phyloP scores from a whole-genome alignment of 306 rosid species.

The Rosa rugosa region DNA sequence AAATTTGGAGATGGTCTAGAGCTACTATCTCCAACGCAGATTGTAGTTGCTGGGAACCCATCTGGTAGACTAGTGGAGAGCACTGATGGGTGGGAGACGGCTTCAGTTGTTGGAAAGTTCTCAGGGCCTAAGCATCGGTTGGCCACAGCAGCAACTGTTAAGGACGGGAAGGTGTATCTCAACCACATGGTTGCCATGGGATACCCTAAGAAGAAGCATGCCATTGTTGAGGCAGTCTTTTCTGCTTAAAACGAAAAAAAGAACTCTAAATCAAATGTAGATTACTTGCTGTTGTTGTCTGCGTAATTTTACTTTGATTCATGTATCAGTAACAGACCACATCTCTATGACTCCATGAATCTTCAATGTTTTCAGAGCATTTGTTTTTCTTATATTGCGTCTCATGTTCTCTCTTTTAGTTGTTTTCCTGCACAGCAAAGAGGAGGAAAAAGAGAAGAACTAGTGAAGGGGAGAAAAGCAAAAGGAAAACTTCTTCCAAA shows the following conservation, averaged over 20 bases:
- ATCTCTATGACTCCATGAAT: not conserved
- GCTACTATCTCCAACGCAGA: conserved; percentile 63
- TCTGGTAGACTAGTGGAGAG: conserved; percentile 84
- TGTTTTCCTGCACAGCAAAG: not conserved
- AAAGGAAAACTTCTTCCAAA: no score
- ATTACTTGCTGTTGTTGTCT: not conserved
- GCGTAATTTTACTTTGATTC: not conserved
- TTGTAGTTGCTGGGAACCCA: conserved; percentile 79
- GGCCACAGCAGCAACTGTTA: conserved; percentile 80
- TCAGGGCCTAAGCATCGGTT: conserved; percentile 71
- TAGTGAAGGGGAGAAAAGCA: no score
- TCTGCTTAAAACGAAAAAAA: conserved; percentile 23
- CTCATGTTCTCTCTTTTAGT: not conserved
- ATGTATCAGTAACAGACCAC: not conserved
- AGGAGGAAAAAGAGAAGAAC: no score
- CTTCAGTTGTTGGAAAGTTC: conserved; percentile 57
- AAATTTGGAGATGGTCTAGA: conserved; percentile 79
- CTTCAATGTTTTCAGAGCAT: not conserved
- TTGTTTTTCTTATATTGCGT: not conserved
- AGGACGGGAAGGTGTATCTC: conserved; percentile 82
- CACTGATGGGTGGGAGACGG: conserved; percentile 84
- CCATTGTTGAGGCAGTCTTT: conserved; percentile 77
- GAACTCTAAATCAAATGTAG: not conserved
- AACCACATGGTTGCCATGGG: conserved; percentile 74
- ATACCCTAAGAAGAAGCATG: conserved; percentile 83